These are phyloP conservation scores for Naganishia antarctica DNA, from an alignment of 768 basidiomycete species.

Conservation along the genomic window DNA sequence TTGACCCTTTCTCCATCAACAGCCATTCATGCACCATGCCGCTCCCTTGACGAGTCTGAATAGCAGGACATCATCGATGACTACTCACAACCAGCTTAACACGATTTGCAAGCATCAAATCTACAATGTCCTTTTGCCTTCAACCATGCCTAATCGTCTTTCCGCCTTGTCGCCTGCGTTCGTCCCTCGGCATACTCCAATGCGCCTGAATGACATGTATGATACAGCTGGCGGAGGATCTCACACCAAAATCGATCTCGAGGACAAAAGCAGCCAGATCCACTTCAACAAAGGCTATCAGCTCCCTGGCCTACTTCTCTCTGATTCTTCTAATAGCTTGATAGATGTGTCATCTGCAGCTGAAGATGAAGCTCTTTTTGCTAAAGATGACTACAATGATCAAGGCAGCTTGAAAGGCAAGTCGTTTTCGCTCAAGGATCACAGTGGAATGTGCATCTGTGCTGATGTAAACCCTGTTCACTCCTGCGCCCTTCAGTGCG, in stretches of 20 bases:
- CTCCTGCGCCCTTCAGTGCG: not conserved
- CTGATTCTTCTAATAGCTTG: not conserved
- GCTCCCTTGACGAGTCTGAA: too few relatives aligned
- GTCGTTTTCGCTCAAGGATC: not conserved
- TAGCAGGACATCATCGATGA: too few relatives aligned
- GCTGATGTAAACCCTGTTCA: not conserved
- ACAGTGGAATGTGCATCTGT: not conserved
- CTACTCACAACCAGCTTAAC: too few relatives aligned
- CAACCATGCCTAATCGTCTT: not conserved
- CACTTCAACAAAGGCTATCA: not conserved
- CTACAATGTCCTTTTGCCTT: not conserved
- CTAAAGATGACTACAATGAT: slow-evolving; percentile 1
- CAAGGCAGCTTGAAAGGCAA: not conserved
- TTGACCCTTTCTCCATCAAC: too few relatives aligned
- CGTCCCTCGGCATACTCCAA: not conserved
- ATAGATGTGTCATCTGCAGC: not conserved
- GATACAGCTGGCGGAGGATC: not conserved
- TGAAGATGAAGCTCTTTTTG: not conserved
- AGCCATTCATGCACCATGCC: too few relatives aligned
- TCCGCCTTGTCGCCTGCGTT: not conserved
- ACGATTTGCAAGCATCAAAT: not conserved
- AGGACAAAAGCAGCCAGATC: not conserved
- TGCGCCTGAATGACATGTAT: not conserved
- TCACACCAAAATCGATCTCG: too few relatives aligned
- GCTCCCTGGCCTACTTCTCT: not conserved